Conservation (phyloP, 1,139 yeast species). For the Yamadazyma kanchanaburiensis region DNA sequence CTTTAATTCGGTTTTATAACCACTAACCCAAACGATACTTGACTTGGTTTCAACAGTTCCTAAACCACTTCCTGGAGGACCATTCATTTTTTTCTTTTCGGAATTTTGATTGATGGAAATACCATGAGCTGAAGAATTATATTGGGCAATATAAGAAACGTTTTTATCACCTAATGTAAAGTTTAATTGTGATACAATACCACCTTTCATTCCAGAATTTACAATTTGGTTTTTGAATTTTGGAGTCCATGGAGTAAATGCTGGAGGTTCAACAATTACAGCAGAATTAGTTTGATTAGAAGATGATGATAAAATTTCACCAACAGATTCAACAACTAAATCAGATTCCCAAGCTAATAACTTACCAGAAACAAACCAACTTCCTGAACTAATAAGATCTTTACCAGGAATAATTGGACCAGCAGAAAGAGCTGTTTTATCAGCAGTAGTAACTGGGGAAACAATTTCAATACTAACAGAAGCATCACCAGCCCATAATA, state of each 20-base stretch:
- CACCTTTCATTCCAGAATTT: conserved; percentile 8
- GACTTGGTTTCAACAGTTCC: conserved; percentile 9
- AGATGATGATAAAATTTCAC: conserved; percentile 7
- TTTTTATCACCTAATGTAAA: conserved; percentile 13
- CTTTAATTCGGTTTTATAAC: conserved; percentile 6
- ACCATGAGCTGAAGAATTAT: conserved; percentile 11
- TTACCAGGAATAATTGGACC: conserved; percentile 13
- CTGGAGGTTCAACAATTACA: conserved; percentile 14
- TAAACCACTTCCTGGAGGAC: conserved; percentile 16
- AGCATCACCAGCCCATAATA: conserved; percentile 24
- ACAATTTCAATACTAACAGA: conserved; percentile 19
- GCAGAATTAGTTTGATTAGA: conserved; percentile 12
- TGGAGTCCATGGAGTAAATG: conserved; percentile 15
- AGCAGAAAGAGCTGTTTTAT: conserved; percentile 12
- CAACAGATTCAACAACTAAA: conserved; percentile 8
- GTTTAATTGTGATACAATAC: conserved; percentile 12
- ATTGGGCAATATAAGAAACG: conserved; percentile 10
- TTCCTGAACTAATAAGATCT: conserved; percentile 8
- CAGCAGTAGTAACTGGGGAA: conserved; percentile 16
- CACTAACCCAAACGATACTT: conserved; percentile 8
- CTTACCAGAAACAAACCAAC: conserved; percentile 16
- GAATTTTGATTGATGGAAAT: conserved; percentile 13
- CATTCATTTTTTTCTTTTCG: conserved; percentile 9
- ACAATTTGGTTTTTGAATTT: conserved; percentile 12
- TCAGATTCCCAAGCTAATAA: conserved; percentile 16